Base-by-base conservation (phyloP, 352 stramenopile genomes). In the Phytophthora hybrid region DNA sequence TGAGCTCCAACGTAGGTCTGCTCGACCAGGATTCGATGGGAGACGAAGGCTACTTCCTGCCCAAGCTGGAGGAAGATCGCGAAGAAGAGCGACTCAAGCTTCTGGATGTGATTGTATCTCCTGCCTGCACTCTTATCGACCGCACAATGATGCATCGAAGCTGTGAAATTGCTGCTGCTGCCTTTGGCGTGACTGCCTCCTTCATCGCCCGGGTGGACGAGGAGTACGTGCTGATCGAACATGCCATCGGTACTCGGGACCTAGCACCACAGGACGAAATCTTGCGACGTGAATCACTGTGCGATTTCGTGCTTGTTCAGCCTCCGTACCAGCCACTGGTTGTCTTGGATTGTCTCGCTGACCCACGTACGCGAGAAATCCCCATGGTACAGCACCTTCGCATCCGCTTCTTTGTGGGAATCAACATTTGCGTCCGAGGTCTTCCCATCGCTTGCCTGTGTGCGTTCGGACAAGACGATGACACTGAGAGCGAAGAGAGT, bases 151-250 rank as follows among this genome's bases (percentile, higher is more conserved):
- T 90, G 84, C 70, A 84, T 51, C 71, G 77, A 34, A 89, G 83
- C 69, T 92, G 85, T 39, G 75, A 89, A n/a, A 41, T 83, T 2
- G 83, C 71, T 31, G 73, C 80, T 4, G 68, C 74, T 16, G 78
- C 81, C 7, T 91, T 88, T 73, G 78, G 78, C 26, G 78, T 91
- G 14, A 59, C 41, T 19, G 73, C 72, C 0, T 81, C 82, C 13
- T 90, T 92, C 59, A 86, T 92, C 59, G 83, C 84, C 2, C 80
- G 84, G 0, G 76, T 92, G 2, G 81, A 92, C 6, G 78, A 84
- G 32, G 46, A 73, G 9, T 74, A 86, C 51, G 73, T 89, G 9
- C 55, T 80, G 49, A 79, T 92, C n/a, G 83, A 92, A 41, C 81
- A 90, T 32, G 61, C 74, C 3, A 58, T 88, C 23, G 83, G 83